These are phyloP conservation scores for Perkinsus olseni DNA, from an alignment of 169 alveolate species.

Conservation along the genomic window DNA sequence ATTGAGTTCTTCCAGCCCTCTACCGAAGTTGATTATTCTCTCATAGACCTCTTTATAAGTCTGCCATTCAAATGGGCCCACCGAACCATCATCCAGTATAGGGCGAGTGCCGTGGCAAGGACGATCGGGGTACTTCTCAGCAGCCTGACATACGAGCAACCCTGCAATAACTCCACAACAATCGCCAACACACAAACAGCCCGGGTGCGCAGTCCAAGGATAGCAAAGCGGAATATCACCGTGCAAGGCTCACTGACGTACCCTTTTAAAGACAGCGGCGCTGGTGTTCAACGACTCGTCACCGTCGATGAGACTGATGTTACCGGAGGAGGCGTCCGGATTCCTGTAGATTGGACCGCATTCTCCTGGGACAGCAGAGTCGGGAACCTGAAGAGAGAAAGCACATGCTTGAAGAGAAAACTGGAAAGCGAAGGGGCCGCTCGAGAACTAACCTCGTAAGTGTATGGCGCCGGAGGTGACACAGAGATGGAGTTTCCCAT, in stretches of 20 bases:
- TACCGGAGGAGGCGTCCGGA: background rate
- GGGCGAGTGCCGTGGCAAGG: slow-evolving; percentile 33
- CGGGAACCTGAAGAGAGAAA: background rate
- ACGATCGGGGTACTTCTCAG: slow-evolving; percentile 18
- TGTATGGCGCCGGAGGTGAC: no score
- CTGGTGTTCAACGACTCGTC: background rate
- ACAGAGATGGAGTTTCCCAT: no score
- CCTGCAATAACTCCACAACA: no score
- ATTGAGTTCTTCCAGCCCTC: background rate
- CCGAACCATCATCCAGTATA: slow-evolving; percentile 15
- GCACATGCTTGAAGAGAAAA: no score
- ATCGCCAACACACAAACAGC: no score
- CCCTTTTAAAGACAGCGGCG: background rate
- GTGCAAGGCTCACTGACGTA: background rate
- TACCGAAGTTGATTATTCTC: background rate
- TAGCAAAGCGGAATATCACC: no score
- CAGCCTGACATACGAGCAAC: background rate
- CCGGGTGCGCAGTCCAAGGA: no score
- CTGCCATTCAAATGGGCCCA: slow-evolving; percentile 32
- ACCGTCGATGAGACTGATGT: background rate
- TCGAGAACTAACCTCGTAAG: no score
- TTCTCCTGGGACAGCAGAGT: background rate
- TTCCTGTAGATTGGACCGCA: background rate
- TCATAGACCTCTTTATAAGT: slow-evolving; percentile 23
- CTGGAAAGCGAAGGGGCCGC: no score